Percentiles rank a stretch among this genome's conserved stretches.
Conservation (phyloP, 2,329 filamentous ascomycete species). For the Alternaria viburni region DNA sequence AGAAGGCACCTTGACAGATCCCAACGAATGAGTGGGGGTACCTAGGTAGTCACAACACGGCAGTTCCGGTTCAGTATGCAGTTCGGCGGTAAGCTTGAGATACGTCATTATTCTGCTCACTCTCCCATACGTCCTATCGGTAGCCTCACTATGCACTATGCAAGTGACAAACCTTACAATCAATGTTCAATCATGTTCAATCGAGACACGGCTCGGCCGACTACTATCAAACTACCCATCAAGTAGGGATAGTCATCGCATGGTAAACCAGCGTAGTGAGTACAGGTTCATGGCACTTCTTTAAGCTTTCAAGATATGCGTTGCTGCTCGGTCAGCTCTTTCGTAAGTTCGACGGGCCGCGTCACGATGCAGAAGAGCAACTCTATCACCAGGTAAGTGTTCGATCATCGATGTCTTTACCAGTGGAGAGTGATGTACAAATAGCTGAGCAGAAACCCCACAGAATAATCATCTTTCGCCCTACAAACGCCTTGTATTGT, state of each 20-base stretch:
- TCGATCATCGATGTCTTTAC: neutral
- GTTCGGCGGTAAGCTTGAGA: neutral
- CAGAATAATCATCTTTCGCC: neutral
- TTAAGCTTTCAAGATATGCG: neutral
- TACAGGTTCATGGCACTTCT: neutral
- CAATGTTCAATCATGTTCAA: neutral
- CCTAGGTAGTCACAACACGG: neutral
- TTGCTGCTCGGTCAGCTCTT: no score
- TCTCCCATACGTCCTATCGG: neutral
- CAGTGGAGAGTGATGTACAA: neutral
- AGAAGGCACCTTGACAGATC: neutral
- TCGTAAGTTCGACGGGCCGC: no score
- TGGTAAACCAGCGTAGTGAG: neutral
- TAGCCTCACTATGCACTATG: neutral
- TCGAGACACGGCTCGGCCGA: neutral
- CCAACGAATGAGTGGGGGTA: no score
- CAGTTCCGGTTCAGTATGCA: neutral
- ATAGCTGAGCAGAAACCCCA: neutral
- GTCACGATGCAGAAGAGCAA: neutral
- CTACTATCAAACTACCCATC: neutral
- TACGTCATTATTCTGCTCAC: neutral
- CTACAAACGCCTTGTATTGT: neutral
- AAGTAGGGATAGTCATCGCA: neutral
- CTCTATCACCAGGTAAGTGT: neutral
- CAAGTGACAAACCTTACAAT: neutral